Base-by-base conservation (phyloP, 2,329 filamentous ascomycete genomes). In the Aspergillus felis region DNA sequence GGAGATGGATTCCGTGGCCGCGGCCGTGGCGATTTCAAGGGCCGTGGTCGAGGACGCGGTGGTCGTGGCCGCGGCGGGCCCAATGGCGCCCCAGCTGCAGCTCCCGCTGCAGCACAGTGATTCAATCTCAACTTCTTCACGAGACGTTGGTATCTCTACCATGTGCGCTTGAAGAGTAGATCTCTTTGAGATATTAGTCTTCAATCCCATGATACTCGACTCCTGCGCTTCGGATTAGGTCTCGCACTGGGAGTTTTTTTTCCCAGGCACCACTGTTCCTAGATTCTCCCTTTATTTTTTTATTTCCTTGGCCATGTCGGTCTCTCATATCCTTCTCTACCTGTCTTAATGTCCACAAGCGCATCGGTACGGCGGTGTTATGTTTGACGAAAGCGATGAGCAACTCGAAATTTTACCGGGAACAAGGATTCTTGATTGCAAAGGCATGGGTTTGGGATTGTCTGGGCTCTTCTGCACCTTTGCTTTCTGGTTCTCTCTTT, bases 301-400 rank as follows among this genome's bases (percentile, higher is more conserved):
- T 25, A 3, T 32, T 41, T 57, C 51, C 54, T 50, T 41, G n/a
- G 14, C 22, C 42, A 28, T n/a, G 28, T 35, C 9, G n/a, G 27
- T 54, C 46, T 46, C 38, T 27, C 27, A 51, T 56, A 29, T n/a
- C 46, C 32, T 54, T 51, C 59, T 35, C 54, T 61, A 50, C 56
- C 52, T 62, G 55, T 61, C 57, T 58, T 56, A 61, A 63, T 60
- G 66, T 56, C 53, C 56, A 53, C 55, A 51, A 56, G 60, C 51
- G 66, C 55, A 63, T 62, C 60, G 63, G 54, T 66, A 57, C 61
- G 66, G 66, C 65, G 67, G 67, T 70, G 66, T 68, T 67, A 73
- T 68, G 68, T 70, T 69, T 70, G 62, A 74, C 66, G 70, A 73
- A 69, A 65, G 69, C 65, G 64, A 73, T 66, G 70, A 72, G 68